A percentile compares a stretch with the other conserved stretches of the same genome.
These are phyloP conservation scores for Podospora conica DNA, from an alignment of 495 filamentous ascomycete species.

Conservation along the genomic window DNA sequence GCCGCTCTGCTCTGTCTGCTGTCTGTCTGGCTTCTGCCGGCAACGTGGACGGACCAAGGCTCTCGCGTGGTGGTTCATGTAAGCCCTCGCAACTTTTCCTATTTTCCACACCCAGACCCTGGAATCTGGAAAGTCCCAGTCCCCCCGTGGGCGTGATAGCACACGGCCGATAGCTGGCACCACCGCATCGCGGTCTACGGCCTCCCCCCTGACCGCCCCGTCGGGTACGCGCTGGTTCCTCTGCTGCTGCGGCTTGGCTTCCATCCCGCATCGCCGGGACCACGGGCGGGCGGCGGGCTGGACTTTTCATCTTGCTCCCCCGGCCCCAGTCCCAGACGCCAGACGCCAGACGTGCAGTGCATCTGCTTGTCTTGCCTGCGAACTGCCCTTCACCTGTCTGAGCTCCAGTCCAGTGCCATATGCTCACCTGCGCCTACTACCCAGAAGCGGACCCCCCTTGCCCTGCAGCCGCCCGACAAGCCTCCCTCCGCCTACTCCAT, in stretches of 20 bases:
- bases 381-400: background rate
- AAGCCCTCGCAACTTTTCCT: background rate
- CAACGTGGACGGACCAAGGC: too few relatives aligned
- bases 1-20: too few relatives aligned
- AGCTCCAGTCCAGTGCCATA: background rate
- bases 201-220: background rate
- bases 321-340: background rate
- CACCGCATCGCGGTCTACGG: background rate
- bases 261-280: background rate
- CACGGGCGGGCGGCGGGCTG: background rate
- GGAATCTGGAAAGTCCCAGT: background rate
- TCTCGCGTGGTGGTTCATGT: too few relatives aligned
- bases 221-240: background rate
- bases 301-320: background rate
- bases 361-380: background rate
- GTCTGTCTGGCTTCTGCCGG: too few relatives aligned
- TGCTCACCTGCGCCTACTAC: background rate
- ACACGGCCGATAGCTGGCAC: background rate
- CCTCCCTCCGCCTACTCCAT: background rate
- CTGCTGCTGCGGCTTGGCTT: background rate
- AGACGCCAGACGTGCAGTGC: background rate
- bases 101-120: background rate
- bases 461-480: background rate
- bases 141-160: too few relatives aligned
- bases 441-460: background rate